phyloP scores from a whole-genome alignment of 768 basidiomycete species.

The Clitopilus hobsonii region DNA sequence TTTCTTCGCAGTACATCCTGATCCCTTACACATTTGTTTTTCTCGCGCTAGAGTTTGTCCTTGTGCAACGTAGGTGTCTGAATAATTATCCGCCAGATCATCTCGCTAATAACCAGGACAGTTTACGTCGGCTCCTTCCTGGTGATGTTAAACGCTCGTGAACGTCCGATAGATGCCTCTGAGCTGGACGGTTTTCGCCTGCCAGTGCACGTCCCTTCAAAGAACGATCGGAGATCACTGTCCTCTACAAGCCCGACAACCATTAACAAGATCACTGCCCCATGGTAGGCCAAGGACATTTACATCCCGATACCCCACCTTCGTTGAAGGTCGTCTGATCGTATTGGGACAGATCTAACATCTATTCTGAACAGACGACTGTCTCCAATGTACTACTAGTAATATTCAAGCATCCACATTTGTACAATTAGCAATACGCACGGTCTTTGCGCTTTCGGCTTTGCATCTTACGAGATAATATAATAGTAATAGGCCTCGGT shows the following conservation, averaged over 20 bases:
- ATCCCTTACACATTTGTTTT: constrained; percentile 39
- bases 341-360: not conserved
- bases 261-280: not conserved
- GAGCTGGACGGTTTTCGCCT: not conserved
- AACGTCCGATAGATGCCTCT: constrained; percentile 13
- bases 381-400: not conserved
- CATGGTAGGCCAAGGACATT: not conserved
- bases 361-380: not conserved
- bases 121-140: constrained; percentile 48
- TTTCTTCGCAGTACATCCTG: constrained; percentile 33
- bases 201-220: not conserved
- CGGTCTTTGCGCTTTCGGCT: not conserved
- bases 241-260: not conserved
- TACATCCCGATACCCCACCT: not conserved
- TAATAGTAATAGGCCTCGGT: not conserved
- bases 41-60: constrained; percentile 35
- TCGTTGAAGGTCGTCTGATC: not conserved
- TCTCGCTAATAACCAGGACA: constrained; percentile 11
- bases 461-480: not conserved
- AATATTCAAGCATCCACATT: not conserved
- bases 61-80: constrained; percentile 35
- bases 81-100: not conserved
- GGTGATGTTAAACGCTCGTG: constrained; percentile 40
- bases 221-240: not conserved
- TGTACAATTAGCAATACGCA: not conserved